These are phyloP conservation scores for Coniochaeta sp. DNA, from an alignment of 2,329 filamentous ascomycete species.

Conservation along the genomic window DNA sequence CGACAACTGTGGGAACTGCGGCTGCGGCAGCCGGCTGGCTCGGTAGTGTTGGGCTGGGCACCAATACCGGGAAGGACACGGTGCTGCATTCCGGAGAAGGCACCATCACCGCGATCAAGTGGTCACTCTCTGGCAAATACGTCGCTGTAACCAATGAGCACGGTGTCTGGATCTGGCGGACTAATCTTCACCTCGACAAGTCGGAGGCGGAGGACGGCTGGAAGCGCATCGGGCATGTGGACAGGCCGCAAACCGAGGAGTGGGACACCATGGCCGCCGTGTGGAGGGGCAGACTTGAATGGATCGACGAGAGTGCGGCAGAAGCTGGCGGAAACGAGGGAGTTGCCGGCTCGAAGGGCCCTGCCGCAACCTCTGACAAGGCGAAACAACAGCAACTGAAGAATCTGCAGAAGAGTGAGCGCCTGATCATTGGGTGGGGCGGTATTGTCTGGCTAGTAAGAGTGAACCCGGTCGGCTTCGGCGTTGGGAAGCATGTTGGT, in stretches of 20 bases:
- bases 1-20: slow-evolving; percentile 78
- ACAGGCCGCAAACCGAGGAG: slow-evolving; percentile 74
- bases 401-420: slow-evolving; percentile 53
- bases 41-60: slow-evolving; percentile 74
- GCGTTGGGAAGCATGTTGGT: slow-evolving; percentile 57
- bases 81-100: slow-evolving; percentile 90
- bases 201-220: slow-evolving; percentile 76
- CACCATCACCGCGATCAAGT: slow-evolving; percentile 83
- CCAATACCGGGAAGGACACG: slow-evolving; percentile 74
- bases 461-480: slow-evolving; percentile 68
- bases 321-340: slow-evolving; percentile 58
- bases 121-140: slow-evolving; percentile 88
- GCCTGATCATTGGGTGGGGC: slow-evolving; percentile 90
- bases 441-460: slow-evolving; percentile 94
- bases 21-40: slow-evolving; percentile 88
- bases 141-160: slow-evolving; percentile 95
- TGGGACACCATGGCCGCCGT: slow-evolving; percentile 97
- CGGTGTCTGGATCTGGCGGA: slow-evolving; percentile 96
- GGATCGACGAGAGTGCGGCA: slow-evolving; percentile 81
- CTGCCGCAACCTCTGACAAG: slow-evolving; percentile 38
- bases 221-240: slow-evolving; percentile 90
- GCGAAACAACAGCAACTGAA: slow-evolving; percentile 41
- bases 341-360: slow-evolving; percentile 27
- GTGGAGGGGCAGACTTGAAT: slow-evolving; percentile 88
- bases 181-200: slow-evolving; percentile 71